phyloP scores from a whole-genome alignment of 2,329 filamentous ascomycete species.

The Phaeosphaeriaceae sp. region DNA sequence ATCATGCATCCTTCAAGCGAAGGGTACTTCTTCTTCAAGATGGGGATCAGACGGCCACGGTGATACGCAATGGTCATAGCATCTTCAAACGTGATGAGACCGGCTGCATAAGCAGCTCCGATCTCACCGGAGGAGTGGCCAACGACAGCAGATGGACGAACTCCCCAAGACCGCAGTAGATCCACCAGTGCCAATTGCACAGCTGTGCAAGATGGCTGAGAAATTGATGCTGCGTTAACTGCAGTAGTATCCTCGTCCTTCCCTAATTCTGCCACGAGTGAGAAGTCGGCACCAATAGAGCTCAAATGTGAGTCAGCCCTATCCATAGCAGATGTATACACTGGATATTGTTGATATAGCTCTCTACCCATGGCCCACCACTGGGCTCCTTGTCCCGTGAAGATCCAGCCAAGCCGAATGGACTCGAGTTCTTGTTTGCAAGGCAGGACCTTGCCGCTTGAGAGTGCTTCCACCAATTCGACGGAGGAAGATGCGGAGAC shows the following conservation, averaged over 20 bases:
- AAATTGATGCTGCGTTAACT: constrained; percentile 27
- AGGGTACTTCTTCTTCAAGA: constrained; percentile 25
- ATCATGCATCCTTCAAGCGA: constrained; percentile 28
- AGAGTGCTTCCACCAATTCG: constrained; percentile 22
- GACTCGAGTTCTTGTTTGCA: constrained; percentile 25
- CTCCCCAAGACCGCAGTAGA: constrained; percentile 33
- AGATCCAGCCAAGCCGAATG: constrained; percentile 30
- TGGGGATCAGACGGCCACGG: constrained; percentile 26
- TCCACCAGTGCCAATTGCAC: constrained; percentile 37
- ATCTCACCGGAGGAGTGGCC: constrained; percentile 44
- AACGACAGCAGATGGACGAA: constrained; percentile 28
- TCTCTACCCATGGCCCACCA: constrained; percentile 43
- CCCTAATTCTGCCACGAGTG: constrained; percentile 25
- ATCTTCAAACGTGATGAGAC: constrained; percentile 20
- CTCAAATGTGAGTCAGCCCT: constrained; percentile 5
- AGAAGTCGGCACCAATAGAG: constrained; percentile 5
- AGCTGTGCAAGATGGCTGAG: constrained; percentile 37
- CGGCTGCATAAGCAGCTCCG: constrained; percentile 36
- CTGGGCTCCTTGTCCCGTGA: constrained; percentile 44
- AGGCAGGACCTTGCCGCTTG: constrained; percentile 24
- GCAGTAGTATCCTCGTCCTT: constrained; percentile 22
- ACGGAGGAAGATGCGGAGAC: constrained; percentile 17
- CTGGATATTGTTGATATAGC: constrained; percentile 13
- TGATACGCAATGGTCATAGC: constrained; percentile 36
- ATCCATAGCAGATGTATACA: constrained; percentile 13